Conservation (phyloP, 2,329 filamentous ascomycete genomes). For the Orbilia blumenaviensis region DNA sequence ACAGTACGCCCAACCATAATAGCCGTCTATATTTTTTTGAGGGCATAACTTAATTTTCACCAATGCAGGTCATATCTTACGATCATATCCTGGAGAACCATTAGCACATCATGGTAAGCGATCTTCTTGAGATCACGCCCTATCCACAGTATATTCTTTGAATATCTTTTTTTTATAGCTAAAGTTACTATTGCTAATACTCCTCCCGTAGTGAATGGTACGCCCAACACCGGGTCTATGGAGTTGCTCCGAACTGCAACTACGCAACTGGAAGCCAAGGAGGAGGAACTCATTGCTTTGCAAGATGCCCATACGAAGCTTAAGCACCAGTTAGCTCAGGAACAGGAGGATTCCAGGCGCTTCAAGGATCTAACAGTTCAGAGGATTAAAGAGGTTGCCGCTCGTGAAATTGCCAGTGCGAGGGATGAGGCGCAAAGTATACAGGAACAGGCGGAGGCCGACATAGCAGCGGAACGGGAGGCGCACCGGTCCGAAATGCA, state of each 20-base stretch:
- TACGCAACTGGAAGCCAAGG: slow-evolving; percentile 78
- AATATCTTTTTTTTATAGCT: too few species aligned
- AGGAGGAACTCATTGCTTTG: slow-evolving; percentile 68
- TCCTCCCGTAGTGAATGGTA: slow-evolving; percentile 70
- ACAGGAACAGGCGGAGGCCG: slow-evolving; percentile 54
- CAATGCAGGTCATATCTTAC: slow-evolving; percentile 26
- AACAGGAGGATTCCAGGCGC: slow-evolving; percentile 55
- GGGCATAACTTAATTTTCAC: not conserved
- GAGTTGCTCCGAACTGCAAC: slow-evolving; percentile 88
- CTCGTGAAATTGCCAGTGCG: slow-evolving; percentile 48
- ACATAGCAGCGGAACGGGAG: slow-evolving; percentile 53
- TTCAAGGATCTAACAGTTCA: slow-evolving; percentile 55
- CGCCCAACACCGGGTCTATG: slow-evolving; percentile 90
- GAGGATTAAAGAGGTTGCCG: slow-evolving; percentile 50
- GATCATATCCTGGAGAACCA: slow-evolving; percentile 40
- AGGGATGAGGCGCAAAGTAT: slow-evolving; percentile 54
- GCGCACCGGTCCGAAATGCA: slow-evolving; percentile 51
- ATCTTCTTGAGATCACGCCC: not conserved
- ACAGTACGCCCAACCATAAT: slow-evolving; percentile 65
- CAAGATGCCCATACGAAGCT: slow-evolving; percentile 68
- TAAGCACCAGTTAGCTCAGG: slow-evolving; percentile 64
- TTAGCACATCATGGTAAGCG: slow-evolving; percentile 32
- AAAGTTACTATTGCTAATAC: not conserved
- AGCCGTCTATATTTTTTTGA: not conserved
- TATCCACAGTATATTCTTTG: not conserved